These are phyloP conservation scores for Sabuloglossum arenarium DNA, from an alignment of 495 filamentous ascomycete genomes.

Conservation along the genomic window DNA sequence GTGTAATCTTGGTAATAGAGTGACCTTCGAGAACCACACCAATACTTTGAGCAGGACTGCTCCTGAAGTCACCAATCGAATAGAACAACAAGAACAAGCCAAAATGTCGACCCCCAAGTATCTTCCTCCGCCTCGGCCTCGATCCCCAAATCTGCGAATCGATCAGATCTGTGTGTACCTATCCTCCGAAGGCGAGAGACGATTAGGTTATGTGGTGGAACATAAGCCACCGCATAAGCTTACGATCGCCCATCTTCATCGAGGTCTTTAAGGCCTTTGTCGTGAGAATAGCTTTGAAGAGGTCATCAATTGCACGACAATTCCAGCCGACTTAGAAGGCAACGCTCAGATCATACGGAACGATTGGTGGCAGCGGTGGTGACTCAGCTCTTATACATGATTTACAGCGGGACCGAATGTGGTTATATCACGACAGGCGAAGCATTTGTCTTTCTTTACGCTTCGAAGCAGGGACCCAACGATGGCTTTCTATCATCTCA, in stretches of 20 bases:
- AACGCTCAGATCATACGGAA: neutral
- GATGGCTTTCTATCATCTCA: conserved; percentile 20
- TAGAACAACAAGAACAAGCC: neutral
- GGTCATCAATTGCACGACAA: neutral
- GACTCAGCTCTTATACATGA: conserved; percentile 30
- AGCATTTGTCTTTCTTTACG: conserved; percentile 26
- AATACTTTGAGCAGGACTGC: conserved; percentile 11
- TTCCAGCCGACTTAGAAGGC: neutral
- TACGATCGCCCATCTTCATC: neutral
- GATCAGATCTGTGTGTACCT: conserved; percentile 26
- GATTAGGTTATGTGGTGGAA: conserved; percentile 15
- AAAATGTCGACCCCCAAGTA: conserved; percentile 4
- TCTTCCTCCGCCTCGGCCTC: neutral
- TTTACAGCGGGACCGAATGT: conserved; percentile 20
- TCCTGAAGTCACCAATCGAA: neutral
- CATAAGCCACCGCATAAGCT: conserved; percentile 27
- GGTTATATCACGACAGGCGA: conserved; percentile 26
- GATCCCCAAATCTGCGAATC: conserved; percentile 2
- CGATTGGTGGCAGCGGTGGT: conserved; percentile 14
- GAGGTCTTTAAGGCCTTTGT: too few species aligned
- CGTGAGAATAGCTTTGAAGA: conserved; percentile 1
- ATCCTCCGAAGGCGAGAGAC: conserved; percentile 11
- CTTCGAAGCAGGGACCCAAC: conserved; percentile 16
- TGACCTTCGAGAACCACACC: conserved; percentile 19
- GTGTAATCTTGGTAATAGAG: neutral